Base-by-base conservation (phyloP, 2,329 filamentous ascomycete genomes). In the Aspergillus hiratsukae region DNA sequence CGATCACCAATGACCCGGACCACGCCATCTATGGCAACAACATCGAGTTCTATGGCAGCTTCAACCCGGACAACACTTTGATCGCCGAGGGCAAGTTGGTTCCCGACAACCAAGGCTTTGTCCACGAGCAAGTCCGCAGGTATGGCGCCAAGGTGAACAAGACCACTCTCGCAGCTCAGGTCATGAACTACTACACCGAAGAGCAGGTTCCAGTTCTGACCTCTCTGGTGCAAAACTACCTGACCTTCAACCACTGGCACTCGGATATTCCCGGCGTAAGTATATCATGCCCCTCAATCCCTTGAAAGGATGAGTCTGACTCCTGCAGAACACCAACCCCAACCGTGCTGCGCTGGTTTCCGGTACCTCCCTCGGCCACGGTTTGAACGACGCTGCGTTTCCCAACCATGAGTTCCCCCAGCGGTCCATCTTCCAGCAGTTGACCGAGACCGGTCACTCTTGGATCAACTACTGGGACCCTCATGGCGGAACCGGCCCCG, bases 211-310 rank as follows among this genome's bases (percentile, higher is more conserved):
- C 75, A 1, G 72, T 78, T 51, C 67, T 79, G 51, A 75, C 72
- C 21, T 55, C 66, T 7, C 59, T 79, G 57, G 69, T 70, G 29
- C 68, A 78, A 53, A 73, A 78, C 58, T 79, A 72, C 55, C 63
- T 71, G 11, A 74, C 72, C 10, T 78, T 79, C 54, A 77, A 78
- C 69, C 69, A 75, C 65, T 79, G 76, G 76, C 72, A 76, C 64
- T 76, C 74, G 40, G 73, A 72, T 54, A 62, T 76, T 19, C 73
- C 74, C 2, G 76, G 76, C 4, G 75, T 77, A 66, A 65, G 73
- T 73, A 7, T 2, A n/a, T n/a, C 45, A 23, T 19, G 17, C 25
- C 25, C 23, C 19, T 49, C 21, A 23, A 7, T n/a, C n/a, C 7
- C 29, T 50, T 19, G 10, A 17, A 14, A 21, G 40, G 3, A 29